These are phyloP conservation scores for Terana coerulea DNA, from an alignment of 768 basidiomycete genomes.

Conservation along the genomic window DNA sequence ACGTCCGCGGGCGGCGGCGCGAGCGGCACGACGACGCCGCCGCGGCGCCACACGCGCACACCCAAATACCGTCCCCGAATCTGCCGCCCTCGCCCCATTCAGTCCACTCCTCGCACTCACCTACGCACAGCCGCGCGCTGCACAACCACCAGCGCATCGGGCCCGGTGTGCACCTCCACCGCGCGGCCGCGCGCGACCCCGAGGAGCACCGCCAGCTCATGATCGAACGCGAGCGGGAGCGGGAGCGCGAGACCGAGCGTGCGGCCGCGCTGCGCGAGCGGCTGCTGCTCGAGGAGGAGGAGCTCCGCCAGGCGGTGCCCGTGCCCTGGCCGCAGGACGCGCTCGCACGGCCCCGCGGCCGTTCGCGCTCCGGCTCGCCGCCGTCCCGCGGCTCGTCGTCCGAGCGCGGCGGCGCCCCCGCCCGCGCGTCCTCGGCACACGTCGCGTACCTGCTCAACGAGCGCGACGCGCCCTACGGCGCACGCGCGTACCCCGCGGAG, in stretches of 20 bases:
- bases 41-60: slow-evolving; percentile 29
- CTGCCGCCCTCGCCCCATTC: slow-evolving; percentile 31
- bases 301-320: slow-evolving; percentile 15
- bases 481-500: slow-evolving; percentile 14
- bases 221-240: slow-evolving; percentile 23
- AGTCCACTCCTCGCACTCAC: slow-evolving; percentile 25
- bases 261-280: slow-evolving; percentile 18
- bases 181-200: slow-evolving; percentile 46
- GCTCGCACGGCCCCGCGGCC: slow-evolving; percentile 9
- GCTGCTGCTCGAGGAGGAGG: slow-evolving; percentile 19
- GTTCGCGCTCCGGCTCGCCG: slow-evolving; percentile 24
- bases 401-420: slow-evolving; percentile 18
- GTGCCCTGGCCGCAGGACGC: slow-evolving; percentile 8
- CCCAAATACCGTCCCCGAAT: slow-evolving; percentile 19
- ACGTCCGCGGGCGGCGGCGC: slow-evolving; percentile 45
- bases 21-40: slow-evolving; percentile 38
- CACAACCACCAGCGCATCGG: slow-evolving; percentile 70
- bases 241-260: slow-evolving; percentile 21
- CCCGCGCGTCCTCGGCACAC: slow-evolving; percentile 14
- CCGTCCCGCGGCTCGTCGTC: slow-evolving; percentile 18
- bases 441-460: slow-evolving; percentile 20
- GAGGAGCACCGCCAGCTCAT: slow-evolving; percentile 27
- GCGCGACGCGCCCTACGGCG: slow-evolving; percentile 11
- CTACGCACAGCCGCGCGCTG: slow-evolving; percentile 13
- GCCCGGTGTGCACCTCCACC: slow-evolving; percentile 53